A percentile compares a stretch with the other conserved stretches of the same genome.
Conservation (phyloP, 1,139 yeast species). For the Blastobotrys malaysiensis region DNA sequence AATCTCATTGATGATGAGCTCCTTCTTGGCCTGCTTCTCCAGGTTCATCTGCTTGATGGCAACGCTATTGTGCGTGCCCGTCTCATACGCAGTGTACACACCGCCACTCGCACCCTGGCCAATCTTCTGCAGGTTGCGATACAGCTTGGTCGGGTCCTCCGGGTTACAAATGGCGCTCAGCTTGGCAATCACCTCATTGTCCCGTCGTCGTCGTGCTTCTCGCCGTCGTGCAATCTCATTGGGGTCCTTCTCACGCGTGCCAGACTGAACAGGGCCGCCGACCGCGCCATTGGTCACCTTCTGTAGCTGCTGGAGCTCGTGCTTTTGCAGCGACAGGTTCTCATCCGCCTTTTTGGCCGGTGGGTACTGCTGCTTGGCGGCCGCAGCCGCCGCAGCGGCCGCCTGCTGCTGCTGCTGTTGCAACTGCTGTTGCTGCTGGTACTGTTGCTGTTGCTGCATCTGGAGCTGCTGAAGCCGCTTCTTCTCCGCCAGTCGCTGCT, state of each 20-base stretch:
- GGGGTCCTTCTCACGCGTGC: constrained; percentile 35
- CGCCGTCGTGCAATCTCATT: constrained; percentile 54
- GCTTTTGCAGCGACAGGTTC: constrained; percentile 16
- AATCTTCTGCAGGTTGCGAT: constrained; percentile 67
- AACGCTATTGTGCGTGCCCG: constrained; percentile 56
- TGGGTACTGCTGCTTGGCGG: constrained; percentile 13
- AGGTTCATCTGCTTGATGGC: constrained; percentile 97
- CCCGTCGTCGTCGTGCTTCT: constrained; percentile 64
- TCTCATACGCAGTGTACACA: constrained; percentile 83
- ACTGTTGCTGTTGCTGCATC: constrained; percentile 11
- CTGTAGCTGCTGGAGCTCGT: constrained; percentile 30
- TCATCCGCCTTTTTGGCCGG: constrained; percentile 1
- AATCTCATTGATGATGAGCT: constrained; percentile 88
- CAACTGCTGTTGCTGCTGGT: constrained; percentile 16
- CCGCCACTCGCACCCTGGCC: constrained; percentile 99
- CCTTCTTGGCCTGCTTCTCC: constrained; percentile 90
- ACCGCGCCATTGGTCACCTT: constrained; percentile 30
- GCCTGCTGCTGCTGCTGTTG: constrained; percentile 15
- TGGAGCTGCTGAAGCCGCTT: constrained; percentile 15
- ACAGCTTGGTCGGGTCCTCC: constrained; percentile 79
- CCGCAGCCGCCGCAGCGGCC: constrained; percentile 4
- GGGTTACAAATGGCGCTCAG: constrained; percentile 73
- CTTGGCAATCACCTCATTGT: constrained; percentile 63
- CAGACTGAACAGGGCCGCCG: constrained; percentile 19
- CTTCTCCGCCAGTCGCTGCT: constrained; percentile 15